Evolutionary conservation across 257 asterid genomes (phyloP), one percentile per base, ranked within the genome.

Genomic region (Plantago elongata): DNA sequence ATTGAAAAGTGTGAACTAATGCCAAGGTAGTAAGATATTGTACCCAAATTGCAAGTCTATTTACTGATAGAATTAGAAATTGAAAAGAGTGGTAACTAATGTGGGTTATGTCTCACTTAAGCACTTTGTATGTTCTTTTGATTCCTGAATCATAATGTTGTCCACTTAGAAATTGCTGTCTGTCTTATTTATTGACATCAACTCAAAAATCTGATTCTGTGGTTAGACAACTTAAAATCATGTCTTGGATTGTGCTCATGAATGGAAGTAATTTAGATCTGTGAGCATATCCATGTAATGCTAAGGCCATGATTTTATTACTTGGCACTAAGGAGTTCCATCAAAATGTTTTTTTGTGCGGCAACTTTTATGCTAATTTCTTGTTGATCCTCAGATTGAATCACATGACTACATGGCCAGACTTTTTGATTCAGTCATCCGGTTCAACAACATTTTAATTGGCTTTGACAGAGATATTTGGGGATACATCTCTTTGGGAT

Each of bases 401-500:
- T 79, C 96, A 51, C 97, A 87, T 74, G 97, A 90, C 74, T 87
- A 87, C 60, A 90, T 90, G 95, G 88, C 89, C 60, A 75, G 84
- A 13, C 83, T 87, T 70, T 90, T 85, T 74, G 74, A 83, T 65
- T 87, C 90, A 5, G 61, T 87, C 45, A 58, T 71, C 74, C 87
- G 66, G 72, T 87, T 90, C 83, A 90, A 90, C 85, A 83, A 81
- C 81, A 83, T 90, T 69, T 72, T 87, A 67, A 71, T 81, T 61
- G 97, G 85, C 77, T 87, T 83, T 63, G 76, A 87, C 74, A 71
- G 87, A 72, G 97, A 87, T 56, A 38, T 87, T 10, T 90, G 96
- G 97, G 96, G 95, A 54, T 87, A 85, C 74, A 83, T 90, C 61
- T 90, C 97, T 11, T 70, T 83, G 71, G 93, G 95, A 51, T 76